Evolutionary conservation across 805 yeast species (phyloP), one percentile per base, ranked within the genome.

Genomic region (Candida jianshihensis): DNA sequence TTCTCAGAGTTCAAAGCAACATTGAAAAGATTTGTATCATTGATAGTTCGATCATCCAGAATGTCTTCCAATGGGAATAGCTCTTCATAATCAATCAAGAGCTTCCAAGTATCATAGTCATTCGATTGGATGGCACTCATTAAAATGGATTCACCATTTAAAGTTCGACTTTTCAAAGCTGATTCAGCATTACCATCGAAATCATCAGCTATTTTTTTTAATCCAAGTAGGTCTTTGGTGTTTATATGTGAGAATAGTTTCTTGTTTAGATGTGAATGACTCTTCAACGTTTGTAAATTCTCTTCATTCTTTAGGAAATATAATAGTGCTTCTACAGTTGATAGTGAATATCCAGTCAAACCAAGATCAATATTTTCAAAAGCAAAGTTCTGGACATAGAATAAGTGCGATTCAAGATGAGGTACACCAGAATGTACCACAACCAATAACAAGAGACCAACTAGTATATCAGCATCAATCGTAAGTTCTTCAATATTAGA

Each of bases 261-360:
- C 30, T 55, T 54, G 54, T 85, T 86, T 2, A 49, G 51, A 2
- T 51, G 52, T 0, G 89, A 75, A 10, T 63, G 51, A 1, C 47
- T 40, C 4, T 59, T 49, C 33, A 81, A 56, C 4, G 56, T 52
- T 2, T 59, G 58, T 8, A 60, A 31, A 32, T 68, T 70, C 10
- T 53, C 55, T 6, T 42, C 36, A 26, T 68, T 59, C 24, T 59
- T 59, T n/a, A 87, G 63, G 49, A 81, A 90, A 38, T 63, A 74
- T 8, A 86, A 50, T 0, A 85, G 94, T 0, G 88, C 95, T 48
- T 88, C 95, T 30, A 88, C 64, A 6, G 95, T 86, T 31, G 95
- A 81, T 12, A 87, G 46, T 1, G 88, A 79, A 54, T 90, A 90
- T 10, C 85, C 94, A 21, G 73, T 56, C 18, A 73, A 64, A 0